These are phyloP conservation scores for Trichophyton rubrum DNA, from an alignment of 2,329 filamentous ascomycete genomes.

Conservation along the genomic window DNA sequence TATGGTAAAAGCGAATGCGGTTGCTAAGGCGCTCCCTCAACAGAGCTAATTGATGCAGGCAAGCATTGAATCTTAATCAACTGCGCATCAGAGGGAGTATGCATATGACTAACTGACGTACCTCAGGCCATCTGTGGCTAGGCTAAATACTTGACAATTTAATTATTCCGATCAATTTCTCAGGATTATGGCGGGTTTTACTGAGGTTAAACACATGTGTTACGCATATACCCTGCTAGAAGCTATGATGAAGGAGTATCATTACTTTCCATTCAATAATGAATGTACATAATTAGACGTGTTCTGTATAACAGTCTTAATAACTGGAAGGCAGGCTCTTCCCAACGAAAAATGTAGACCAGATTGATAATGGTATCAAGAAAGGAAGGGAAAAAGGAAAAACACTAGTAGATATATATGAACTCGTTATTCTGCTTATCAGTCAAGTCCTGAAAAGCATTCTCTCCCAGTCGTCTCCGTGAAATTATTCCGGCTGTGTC, in stretches of 20 bases:
- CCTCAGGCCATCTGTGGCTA: not conserved
- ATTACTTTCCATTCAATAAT: not conserved
- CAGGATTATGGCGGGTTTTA: not conserved
- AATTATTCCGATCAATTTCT: too few species aligned
- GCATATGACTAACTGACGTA: not conserved
- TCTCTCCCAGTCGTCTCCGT: constrained; percentile 27
- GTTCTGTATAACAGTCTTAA: not conserved
- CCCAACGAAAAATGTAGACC: not conserved
- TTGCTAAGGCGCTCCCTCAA: constrained; percentile 21
- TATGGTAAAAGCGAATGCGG: constrained; percentile 54
- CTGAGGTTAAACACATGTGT: not conserved
- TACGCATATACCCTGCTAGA: not conserved
- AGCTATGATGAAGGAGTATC: not conserved
- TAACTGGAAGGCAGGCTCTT: not conserved
- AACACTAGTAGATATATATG: constrained; percentile 45
- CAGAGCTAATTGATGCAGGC: constrained; percentile 21
- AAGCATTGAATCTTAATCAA: not conserved
- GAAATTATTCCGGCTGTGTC: constrained; percentile 20
- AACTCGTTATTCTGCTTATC: constrained; percentile 58
- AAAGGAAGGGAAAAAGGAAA: too few species aligned
- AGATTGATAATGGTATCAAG: not conserved
- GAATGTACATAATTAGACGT: not conserved
- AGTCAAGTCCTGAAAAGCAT: constrained; percentile 47
- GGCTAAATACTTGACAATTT: not conserved
- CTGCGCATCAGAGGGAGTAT: not conserved